A percentile compares a stretch with the other conserved stretches of the same genome.
Conservation (phyloP, 305 asterid genomes). For the Fraxinus paxiana region DNA sequence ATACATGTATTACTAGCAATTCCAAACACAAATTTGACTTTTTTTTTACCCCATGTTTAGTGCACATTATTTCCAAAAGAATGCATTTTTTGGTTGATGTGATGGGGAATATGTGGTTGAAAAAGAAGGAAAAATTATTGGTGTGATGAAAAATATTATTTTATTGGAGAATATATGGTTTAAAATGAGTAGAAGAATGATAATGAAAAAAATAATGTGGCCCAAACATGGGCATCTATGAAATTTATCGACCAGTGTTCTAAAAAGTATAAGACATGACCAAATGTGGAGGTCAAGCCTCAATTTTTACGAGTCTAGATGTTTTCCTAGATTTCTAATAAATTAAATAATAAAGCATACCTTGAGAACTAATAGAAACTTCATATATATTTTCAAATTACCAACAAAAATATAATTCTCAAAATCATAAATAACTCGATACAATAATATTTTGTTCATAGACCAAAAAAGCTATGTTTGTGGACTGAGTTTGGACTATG, state of each 20-base stretch:
- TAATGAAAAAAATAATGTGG: no score
- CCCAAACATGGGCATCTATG: no score
- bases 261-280: no score
- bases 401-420: no score
- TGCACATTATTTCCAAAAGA: no score
- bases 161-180: no score
- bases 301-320: neutral
- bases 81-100: no score
- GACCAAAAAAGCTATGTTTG: neutral
- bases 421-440: neutral
- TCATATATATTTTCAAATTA: neutral
- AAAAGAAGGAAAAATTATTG: no score
- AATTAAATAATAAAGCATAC: neutral
- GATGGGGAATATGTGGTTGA: no score
- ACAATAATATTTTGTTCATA: neutral
- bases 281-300: neutral
- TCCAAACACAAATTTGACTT: neutral
- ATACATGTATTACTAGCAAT: neutral
- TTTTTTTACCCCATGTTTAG: no score
- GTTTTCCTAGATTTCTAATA: neutral
- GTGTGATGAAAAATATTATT: no score
- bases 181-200: no score
- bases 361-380: neutral
- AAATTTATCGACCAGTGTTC: neutral
- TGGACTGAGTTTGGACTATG: neutral